These are phyloP conservation scores for Metschnikowia santaceciliae DNA, from an alignment of 805 yeast species.

Conservation along the genomic window DNA sequence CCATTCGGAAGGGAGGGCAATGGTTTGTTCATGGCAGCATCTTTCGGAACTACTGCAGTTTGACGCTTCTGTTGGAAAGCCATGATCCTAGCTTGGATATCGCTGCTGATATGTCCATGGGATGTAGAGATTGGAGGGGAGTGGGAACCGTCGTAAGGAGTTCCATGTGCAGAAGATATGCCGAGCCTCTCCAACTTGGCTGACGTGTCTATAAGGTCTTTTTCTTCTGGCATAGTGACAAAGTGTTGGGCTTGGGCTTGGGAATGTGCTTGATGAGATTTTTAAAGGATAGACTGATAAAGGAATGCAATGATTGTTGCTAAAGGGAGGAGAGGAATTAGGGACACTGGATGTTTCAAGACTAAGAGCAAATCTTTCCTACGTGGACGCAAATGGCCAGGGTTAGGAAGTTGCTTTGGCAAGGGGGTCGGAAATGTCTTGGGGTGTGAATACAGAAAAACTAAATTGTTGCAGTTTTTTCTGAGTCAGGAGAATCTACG, in stretches of 20 bases:
- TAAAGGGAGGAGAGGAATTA: not conserved
- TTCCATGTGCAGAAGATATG: conserved; percentile 11
- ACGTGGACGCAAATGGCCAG: not conserved
- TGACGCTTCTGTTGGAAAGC: conserved; percentile 81
- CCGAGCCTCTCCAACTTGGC: conserved; percentile 15
- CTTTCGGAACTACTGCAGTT: conserved; percentile 11
- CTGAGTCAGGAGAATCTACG: conserved; percentile 1
- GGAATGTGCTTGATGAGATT: not conserved
- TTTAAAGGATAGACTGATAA: not conserved
- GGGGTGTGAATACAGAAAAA: not conserved
- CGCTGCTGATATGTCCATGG: conserved; percentile 49
- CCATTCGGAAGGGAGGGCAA: conserved; percentile 17
- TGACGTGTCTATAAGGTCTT: conserved; percentile 12
- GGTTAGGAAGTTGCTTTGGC: not conserved
- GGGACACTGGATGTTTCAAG: not conserved
- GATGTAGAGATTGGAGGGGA: conserved; percentile 18
- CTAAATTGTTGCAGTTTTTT: conserved; percentile 1
- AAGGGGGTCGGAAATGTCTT: not conserved
- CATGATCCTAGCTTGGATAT: conserved; percentile 78
- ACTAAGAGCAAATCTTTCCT: not conserved
- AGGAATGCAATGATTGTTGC: not conserved
- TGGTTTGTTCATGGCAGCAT: conserved; percentile 9
- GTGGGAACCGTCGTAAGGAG: conserved; percentile 15
- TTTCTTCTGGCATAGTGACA: conserved; percentile 11
- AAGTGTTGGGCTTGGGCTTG: not conserved